phyloP scores from a whole-genome alignment of 345 rosid species.

The Acer negundo region DNA sequence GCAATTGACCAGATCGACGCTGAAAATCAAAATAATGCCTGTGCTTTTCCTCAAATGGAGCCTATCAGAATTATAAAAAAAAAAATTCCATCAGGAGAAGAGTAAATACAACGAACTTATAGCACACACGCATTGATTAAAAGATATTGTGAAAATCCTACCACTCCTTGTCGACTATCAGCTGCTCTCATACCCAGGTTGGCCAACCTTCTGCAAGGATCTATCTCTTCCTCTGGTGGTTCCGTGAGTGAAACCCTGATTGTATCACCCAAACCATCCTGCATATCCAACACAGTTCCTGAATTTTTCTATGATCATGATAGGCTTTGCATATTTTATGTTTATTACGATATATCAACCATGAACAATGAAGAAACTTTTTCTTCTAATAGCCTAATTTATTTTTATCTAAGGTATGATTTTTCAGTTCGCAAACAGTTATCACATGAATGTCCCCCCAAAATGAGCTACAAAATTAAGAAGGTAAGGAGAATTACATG shows the following conservation, averaged over 20 bases:
- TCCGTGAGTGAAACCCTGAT: conserved; percentile 96
- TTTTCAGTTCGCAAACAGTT: conserved; percentile 1
- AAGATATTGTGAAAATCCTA: conserved; percentile 37
- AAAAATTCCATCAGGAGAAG: conserved; percentile 13
- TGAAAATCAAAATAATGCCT: conserved; percentile 90
- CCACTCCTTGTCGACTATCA: conserved; percentile 89
- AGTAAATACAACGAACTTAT: conserved; percentile 3
- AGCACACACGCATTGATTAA: conserved; percentile 11
- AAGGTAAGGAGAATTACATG: background rate
- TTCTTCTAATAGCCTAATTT: background rate
- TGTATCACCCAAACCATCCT: conserved; percentile 99
- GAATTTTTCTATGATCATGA: conserved; percentile 8
- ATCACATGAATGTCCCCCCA: background rate
- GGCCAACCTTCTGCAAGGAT: conserved; percentile 90
- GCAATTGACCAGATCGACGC: conserved; percentile 86
- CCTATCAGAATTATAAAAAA: conserved; percentile 36
- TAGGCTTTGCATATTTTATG: background rate
- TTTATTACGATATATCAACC: background rate
- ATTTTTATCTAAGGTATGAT: background rate
- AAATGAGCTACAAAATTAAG: background rate
- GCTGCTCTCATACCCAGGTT: conserved; percentile 89
- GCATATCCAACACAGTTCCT: conserved; percentile 25
- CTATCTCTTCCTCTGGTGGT: conserved; percentile 96
- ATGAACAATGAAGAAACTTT: conserved; percentile 4
- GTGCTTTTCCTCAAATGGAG: conserved; percentile 96